phyloP scores from a whole-genome alignment of 257 asterid species.

The Solanum chilense region DNA sequence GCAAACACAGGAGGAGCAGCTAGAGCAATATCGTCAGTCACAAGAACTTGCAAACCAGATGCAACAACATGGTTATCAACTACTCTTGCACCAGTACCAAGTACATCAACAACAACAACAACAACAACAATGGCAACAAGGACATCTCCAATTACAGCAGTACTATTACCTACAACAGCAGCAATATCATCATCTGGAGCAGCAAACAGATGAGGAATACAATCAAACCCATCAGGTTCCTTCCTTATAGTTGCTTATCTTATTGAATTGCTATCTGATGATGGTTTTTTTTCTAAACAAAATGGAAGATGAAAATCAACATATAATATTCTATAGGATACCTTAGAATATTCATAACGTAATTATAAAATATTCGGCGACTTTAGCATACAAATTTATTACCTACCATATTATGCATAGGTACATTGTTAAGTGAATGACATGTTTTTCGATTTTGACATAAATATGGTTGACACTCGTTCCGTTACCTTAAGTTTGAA shows the following conservation, averaged over 20 bases:
- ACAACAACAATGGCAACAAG: constrained; percentile 32
- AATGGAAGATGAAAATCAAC: not conserved
- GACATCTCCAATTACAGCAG: constrained; percentile 18
- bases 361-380: not conserved
- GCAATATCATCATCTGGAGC: constrained; percentile 11
- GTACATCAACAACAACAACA: constrained; percentile 41
- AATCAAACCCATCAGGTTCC: constrained; percentile 13
- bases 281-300: not conserved
- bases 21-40: constrained; percentile 13
- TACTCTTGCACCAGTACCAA: constrained; percentile 65
- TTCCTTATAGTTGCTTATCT: not conserved
- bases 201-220: constrained; percentile 23
- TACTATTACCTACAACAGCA: constrained; percentile 16
- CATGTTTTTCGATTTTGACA: not conserved
- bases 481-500: not conserved
- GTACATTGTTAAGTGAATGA: not conserved
- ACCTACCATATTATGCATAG: not conserved
- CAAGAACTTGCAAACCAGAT: constrained; percentile 34
- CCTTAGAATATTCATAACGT: not conserved
- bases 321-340: not conserved
- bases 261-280: not conserved
- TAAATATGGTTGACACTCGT: not conserved
- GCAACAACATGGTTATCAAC: constrained; percentile 50
- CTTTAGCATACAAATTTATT: not conserved
- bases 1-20: constrained; percentile 8